Conservation (phyloP, 2,329 filamentous ascomycete species). For the Tolypocladium album region DNA sequence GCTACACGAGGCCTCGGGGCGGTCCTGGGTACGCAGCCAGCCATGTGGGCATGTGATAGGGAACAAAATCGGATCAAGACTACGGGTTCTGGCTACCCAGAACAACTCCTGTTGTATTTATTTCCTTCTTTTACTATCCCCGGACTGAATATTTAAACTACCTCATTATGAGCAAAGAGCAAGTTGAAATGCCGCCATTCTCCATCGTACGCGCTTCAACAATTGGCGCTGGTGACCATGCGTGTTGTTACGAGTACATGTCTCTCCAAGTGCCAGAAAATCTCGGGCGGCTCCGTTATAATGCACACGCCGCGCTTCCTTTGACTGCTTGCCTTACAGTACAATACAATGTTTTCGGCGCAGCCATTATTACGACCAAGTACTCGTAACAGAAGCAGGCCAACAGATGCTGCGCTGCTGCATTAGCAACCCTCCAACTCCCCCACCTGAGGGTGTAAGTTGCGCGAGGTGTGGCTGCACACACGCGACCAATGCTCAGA, state of each 20-base stretch:
- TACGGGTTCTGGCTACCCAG: neutral
- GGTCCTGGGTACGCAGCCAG: neutral
- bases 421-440: neutral
- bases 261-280: too few relatives aligned
- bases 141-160: neutral
- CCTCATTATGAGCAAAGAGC: neutral
- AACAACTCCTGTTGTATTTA: neutral
- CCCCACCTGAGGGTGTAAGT: neutral
- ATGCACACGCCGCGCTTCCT: too few relatives aligned
- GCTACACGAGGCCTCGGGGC: neutral
- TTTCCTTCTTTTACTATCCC: neutral
- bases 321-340: too few relatives aligned
- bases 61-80: neutral
- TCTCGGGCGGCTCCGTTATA: too few relatives aligned
- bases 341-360: too few relatives aligned
- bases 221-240: too few relatives aligned
- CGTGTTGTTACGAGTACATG: too few relatives aligned
- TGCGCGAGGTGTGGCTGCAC: neutral
- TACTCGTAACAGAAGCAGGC: neutral
- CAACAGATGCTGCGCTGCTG: neutral
- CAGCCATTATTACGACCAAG: too few relatives aligned
- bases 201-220: too few relatives aligned
- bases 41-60: neutral
- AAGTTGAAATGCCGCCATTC: neutral
- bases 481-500: neutral